phyloP scores from a whole-genome alignment of 2,329 filamentous ascomycete species.

The Hansfordia pulvinata region DNA sequence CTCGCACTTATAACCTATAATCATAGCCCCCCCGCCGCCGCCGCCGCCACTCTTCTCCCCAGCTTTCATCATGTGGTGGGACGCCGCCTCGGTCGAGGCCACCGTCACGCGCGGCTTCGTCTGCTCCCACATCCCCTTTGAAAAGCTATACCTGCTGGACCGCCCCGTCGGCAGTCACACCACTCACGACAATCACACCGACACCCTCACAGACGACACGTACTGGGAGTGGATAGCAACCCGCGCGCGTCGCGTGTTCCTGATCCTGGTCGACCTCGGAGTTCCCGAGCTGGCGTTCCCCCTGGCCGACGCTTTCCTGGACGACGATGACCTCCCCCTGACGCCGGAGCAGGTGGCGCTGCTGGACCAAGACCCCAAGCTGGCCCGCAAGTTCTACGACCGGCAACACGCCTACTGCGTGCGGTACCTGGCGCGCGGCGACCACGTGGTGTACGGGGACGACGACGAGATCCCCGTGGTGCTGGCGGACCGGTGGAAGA shows the following conservation, averaged over 20 bases:
- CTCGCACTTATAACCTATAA: too few species aligned
- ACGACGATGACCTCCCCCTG: conserved; percentile 62
- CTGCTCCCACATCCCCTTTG: conserved; percentile 45
- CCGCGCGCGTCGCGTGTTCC: conserved; percentile 55
- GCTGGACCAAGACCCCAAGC: conserved; percentile 45
- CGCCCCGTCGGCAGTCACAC: conserved; percentile 43
- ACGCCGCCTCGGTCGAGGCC: conserved; percentile 51
- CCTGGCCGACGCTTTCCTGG: conserved; percentile 63
- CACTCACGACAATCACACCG: too few species aligned
- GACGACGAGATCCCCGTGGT: conserved; percentile 59
- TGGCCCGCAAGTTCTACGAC: conserved; percentile 57
- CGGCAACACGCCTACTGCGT: conserved; percentile 62
- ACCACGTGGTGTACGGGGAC: conserved; percentile 49
- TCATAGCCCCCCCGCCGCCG: too few species aligned
- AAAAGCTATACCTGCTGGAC: conserved; percentile 49
- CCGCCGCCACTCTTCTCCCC: too few species aligned
- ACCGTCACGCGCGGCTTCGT: conserved; percentile 59
- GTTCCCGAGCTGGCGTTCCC: conserved; percentile 63
- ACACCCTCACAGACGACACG: conserved; percentile 55
- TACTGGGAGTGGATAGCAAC: conserved; percentile 68
- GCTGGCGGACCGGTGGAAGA: conserved; percentile 40
- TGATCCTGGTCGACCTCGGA: conserved; percentile 57
- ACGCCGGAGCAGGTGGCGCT: conserved; percentile 50
- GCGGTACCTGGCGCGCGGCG: conserved; percentile 43
- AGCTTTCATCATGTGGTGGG: conserved; percentile 50